Evolutionary conservation across 768 basidiomycete species (phyloP).

Genomic region (Tylopilus intermedius): DNA sequence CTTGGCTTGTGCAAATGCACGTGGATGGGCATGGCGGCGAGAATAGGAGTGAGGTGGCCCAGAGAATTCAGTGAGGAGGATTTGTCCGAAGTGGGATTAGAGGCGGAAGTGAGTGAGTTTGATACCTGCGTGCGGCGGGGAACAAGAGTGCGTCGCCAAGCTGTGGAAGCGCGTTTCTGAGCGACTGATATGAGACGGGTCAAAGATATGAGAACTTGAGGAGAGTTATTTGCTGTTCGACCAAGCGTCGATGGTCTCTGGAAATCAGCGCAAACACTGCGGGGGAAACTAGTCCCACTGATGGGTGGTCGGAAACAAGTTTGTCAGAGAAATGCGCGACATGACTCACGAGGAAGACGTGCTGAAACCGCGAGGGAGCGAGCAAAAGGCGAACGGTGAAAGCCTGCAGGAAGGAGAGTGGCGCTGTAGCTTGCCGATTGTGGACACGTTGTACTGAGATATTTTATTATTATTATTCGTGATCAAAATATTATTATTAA

Average conservation of each 20-base stretch:
- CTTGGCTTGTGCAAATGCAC: slow-evolving; percentile 28
- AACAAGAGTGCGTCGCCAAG: neutral
- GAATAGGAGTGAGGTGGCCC: slow-evolving; percentile 14
- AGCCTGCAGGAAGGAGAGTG: neutral
- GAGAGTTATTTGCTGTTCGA: slow-evolving; percentile 23
- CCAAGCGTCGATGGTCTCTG: neutral
- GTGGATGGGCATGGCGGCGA: slow-evolving; percentile 14
- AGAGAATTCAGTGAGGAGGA: slow-evolving; percentile 32
- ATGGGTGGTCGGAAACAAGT: neutral
- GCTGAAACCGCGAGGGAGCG: neutral
- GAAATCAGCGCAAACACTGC: slow-evolving; percentile 6
- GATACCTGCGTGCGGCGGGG: slow-evolving; percentile 4
- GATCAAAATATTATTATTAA: no score
- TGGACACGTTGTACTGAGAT: neutral
- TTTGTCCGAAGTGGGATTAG: slow-evolving; percentile 41
- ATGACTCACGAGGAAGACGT: slow-evolving; percentile 4
- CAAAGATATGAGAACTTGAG: slow-evolving; percentile 1
- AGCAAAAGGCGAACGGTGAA: slow-evolving; percentile 3
- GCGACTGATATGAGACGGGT: slow-evolving; percentile 13
- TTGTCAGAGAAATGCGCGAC: neutral
- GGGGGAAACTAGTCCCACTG: slow-evolving; percentile 20
- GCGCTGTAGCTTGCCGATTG: slow-evolving; percentile 2
- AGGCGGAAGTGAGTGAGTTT: slow-evolving; percentile 33
- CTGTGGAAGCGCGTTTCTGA: slow-evolving; percentile 6
- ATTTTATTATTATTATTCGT: neutral